Base-by-base conservation (phyloP, 169 alveolate genomes). In the Sarcocystis neurona region DNA sequence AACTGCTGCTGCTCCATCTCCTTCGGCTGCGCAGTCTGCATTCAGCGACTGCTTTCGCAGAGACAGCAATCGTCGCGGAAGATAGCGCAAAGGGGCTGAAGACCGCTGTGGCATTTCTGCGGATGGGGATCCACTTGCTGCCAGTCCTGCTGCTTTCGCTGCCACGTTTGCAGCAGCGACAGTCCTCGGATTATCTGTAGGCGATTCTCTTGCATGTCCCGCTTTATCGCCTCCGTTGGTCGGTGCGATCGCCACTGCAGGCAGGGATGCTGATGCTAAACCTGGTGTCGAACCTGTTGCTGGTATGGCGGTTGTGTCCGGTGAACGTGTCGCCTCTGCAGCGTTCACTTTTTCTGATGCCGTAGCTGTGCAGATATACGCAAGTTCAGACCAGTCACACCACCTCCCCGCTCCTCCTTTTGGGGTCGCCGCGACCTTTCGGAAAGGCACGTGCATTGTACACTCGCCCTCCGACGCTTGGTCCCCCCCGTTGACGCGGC, bases 21-120 rank as follows among this genome's bases (percentile, higher is more conserved):
- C 48, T 34, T 8, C 10, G 79, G 79, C 20, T 48, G 53, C 48
- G 79, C 39, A 3, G 79, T 70, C 79, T n/a, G n/a, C n/a, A n/a
- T n/a, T n/a, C n/a, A 70, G 50, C 48, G 39, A n/a, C 48, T 34
- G 79, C 79, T 70, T 44, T 48, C 27, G 79, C 79, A 34, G 50
- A 34, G 48, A n/a, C 39, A 6, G 30, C 43, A 4, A 44, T n/a
- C 27, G 10, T 12, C 75, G 41, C 43, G 30, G 53, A 10, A 70
- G 5, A 34, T 70, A 48, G 53, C 30, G 79, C 79, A 70, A 34
- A 27, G 47, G 37, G 6, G 39, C 6, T 10, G 50, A 30, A 8
- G 6, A 44, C 79, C 79, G 6, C 79, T 5, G 50, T 3, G 50
- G 39, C 4, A 34, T 63, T 27, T 63, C 77, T 27, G 77, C 77